Percentiles rank a stretch among this genome's conserved stretches.
These are phyloP conservation scores for Eucalyptus fibrosa DNA, from an alignment of 345 rosid species.

Conservation along the genomic window DNA sequence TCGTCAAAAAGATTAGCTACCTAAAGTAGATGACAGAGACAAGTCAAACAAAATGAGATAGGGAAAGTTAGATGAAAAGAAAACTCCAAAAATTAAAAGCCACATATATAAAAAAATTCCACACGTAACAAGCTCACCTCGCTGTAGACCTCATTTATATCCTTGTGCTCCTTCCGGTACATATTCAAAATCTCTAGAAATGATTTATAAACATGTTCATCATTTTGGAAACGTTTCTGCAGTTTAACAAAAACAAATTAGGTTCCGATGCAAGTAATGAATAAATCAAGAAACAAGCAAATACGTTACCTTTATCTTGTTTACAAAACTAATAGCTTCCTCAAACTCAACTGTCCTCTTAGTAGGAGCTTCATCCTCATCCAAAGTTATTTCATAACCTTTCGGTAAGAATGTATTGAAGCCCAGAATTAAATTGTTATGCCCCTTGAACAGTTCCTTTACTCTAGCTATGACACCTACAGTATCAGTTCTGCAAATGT, in stretches of 20 bases:
- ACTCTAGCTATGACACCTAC: constrained; percentile 91
- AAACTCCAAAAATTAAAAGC: not conserved
- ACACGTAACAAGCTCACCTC: constrained; percentile 36
- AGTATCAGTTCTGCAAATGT: constrained; percentile 65
- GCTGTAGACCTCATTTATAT: constrained; percentile 76
- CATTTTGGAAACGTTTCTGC: constrained; percentile 83
- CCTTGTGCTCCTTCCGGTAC: constrained; percentile 86
- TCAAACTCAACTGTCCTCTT: constrained; percentile 90
- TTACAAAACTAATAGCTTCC: constrained; percentile 66
- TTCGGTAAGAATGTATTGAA: constrained; percentile 94
- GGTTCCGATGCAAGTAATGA: not conserved
- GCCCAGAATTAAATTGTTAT: constrained; percentile 76
- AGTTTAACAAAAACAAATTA: constrained; percentile 3
- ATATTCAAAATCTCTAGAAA: constrained; percentile 78
- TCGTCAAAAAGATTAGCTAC: constrained; percentile 72
- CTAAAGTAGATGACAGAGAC: constrained; percentile 18
- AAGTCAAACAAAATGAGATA: not conserved
- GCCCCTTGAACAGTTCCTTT: constrained; percentile 86
- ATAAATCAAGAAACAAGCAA: not conserved
- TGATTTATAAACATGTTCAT: constrained; percentile 78
- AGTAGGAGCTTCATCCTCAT: constrained; percentile 64
- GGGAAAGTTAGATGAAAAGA: not conserved
- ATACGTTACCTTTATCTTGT: constrained; percentile 65
- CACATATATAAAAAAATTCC: not conserved
- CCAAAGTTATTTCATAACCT: constrained; percentile 83